A percentile compares a stretch with the other conserved stretches of the same genome.
phyloP scores from a whole-genome alignment of 2,329 filamentous ascomycete species.

The Kalmusia sp. region DNA sequence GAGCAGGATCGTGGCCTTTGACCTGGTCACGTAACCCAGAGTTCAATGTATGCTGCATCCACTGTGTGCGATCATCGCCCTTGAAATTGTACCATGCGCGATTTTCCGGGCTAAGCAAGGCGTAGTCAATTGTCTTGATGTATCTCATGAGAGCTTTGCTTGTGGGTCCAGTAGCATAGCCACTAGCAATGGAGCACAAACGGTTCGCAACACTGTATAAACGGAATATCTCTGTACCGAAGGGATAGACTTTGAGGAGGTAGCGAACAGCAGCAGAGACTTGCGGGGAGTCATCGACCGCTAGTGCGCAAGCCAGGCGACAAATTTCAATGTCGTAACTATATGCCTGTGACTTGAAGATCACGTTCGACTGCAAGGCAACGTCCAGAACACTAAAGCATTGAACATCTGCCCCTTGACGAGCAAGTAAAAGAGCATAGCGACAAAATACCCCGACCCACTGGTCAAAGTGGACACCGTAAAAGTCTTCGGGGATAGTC shows the following conservation, averaged over 20 bases:
- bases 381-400: conserved; percentile 83
- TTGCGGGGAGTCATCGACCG: conserved; percentile 78
- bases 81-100: conserved; percentile 53
- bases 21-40: conserved; percentile 49
- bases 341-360: conserved; percentile 72
- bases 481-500: conserved; percentile 63
- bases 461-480: conserved; percentile 78
- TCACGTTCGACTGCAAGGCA: conserved; percentile 81
- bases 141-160: conserved; percentile 93
- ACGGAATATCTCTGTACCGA: conserved; percentile 81
- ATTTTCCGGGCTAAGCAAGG: conserved; percentile 62
- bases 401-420: conserved; percentile 69
- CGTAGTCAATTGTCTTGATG: conserved; percentile 86
- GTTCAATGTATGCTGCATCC: conserved; percentile 46
- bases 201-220: conserved; percentile 82
- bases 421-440: conserved; percentile 79
- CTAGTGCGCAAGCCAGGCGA: conserved; percentile 84
- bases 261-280: conserved; percentile 78
- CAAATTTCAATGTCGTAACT: conserved; percentile 77
- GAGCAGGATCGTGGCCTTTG: conserved; percentile 68
- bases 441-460: conserved; percentile 94
- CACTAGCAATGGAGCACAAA: conserved; percentile 75
- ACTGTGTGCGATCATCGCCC: conserved; percentile 45
- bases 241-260: conserved; percentile 83
- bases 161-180: conserved; percentile 78